Evolutionary conservation across 352 stramenopile species (phyloP).

Genomic region (Blastocystis sp.): DNA sequence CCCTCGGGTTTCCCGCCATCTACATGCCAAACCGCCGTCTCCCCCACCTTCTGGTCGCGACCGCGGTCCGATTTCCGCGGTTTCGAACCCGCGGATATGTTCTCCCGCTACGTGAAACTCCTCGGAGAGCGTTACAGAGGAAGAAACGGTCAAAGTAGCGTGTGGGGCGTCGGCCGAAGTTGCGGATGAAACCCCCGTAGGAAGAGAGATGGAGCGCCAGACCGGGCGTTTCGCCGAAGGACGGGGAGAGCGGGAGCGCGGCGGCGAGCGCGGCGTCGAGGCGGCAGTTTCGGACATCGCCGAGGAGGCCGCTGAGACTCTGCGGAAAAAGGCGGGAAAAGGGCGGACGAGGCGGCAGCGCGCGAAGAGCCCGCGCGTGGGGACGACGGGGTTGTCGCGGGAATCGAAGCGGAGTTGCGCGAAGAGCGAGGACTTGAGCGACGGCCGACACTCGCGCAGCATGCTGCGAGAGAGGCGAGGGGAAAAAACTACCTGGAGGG

Average conservation of each 20-base stretch:
- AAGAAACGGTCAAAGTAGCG: constrained; percentile 37
- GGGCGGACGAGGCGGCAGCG: neutral
- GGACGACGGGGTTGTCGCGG: neutral
- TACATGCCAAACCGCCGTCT: neutral
- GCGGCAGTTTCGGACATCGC: neutral
- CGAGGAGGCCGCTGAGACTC: constrained; percentile 18
- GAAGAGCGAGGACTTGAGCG: constrained; percentile 38
- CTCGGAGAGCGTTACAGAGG: neutral
- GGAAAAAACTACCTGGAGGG: too few species aligned
- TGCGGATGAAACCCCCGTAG: neutral
- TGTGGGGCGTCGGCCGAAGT: neutral
- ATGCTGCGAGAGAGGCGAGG: neutral
- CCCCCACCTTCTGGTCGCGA: neutral
- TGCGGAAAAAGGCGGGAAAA: neutral
- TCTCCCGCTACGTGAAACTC: neutral
- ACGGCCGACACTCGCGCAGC: neutral
- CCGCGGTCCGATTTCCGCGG: neutral
- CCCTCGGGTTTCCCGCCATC: constrained; percentile 10
- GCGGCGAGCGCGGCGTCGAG: neutral
- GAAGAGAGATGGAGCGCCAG: constrained; percentile 1
- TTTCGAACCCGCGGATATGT: constrained; percentile 48
- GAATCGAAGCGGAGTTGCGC: neutral
- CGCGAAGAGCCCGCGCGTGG: neutral
- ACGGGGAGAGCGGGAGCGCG: neutral
- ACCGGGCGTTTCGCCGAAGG: neutral